Evolutionary conservation across 257 asterid genomes (phyloP).

Genomic region (Fraxinus cuspidata): DNA sequence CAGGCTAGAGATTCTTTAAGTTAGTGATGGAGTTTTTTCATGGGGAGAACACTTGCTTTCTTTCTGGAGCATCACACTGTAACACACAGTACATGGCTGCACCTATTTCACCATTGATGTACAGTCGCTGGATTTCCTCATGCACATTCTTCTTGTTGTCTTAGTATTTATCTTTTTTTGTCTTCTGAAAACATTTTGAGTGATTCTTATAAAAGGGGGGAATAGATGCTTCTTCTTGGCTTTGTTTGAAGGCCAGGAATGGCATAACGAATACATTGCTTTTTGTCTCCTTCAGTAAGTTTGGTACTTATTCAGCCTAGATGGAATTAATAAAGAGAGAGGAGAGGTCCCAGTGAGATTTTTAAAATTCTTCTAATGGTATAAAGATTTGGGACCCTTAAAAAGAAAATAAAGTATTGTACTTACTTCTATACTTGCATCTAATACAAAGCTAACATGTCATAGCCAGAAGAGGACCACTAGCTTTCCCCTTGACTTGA

Average conservation of each 20-base stretch:
- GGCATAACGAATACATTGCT: conserved; percentile 62
- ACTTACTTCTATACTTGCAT: conserved; percentile 49
- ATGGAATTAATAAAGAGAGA: conserved; percentile 45
- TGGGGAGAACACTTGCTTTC: conserved; percentile 20
- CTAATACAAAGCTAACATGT: conserved; percentile 38
- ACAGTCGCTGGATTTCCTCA: conserved; percentile 21
- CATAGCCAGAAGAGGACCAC: conserved; percentile 36
- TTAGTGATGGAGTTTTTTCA: conserved; percentile 25
- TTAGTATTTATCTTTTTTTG: not conserved
- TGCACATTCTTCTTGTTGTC: conserved; percentile 23
- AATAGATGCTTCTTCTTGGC: conserved; percentile 50
- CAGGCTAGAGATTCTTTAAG: conserved; percentile 31
- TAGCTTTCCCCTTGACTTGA: conserved; percentile 37
- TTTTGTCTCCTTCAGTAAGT: conserved; percentile 64
- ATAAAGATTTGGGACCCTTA: conserved; percentile 35
- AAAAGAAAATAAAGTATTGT: conserved; percentile 42
- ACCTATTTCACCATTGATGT: conserved; percentile 28
- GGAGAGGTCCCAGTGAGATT: conserved; percentile 39
- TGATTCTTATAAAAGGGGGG: conserved; percentile 22
- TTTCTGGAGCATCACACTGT: conserved; percentile 21
- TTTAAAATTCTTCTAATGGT: conserved; percentile 42
- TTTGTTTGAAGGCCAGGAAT: conserved; percentile 66
- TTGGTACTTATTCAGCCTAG: conserved; percentile 68
- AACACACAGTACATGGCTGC: conserved; percentile 10
- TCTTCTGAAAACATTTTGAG: conserved; percentile 3